Base-by-base conservation (phyloP, 257 asterid species). In the Penstemon newberryi region DNA sequence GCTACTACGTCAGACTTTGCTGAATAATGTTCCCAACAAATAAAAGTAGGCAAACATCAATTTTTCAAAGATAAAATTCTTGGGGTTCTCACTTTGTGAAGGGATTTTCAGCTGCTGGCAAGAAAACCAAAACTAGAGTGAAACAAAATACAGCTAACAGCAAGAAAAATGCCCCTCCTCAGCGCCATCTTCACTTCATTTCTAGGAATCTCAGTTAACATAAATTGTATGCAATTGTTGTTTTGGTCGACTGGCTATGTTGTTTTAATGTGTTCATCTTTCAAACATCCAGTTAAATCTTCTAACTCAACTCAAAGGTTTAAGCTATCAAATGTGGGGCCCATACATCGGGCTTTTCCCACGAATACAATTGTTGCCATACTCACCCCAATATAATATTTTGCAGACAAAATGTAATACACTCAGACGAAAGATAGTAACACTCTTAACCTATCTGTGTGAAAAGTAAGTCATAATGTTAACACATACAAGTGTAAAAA, bases 81-180 rank as follows among this genome's bases (percentile, higher is more conserved):
- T 91, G 98, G 98, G 91, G 95, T 56, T 85, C 96, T 40, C 84
- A 91, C 33, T 77, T 89, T 40, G 98, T 87, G 66, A 92, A 85
- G 75, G 96, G 96, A 2, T 84, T 92, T 54, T 84, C 96, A 10
- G 95, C 85, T 62, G 77, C 87, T 50, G 96, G 89, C 5, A 92
- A 75, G 85, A 92, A 87, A 76, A 67, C 87, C 64, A 92, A 87
- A 65, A 77, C 83, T 6, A 74, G 83, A 65, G 81, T 81, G 56
- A 47, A 77, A 65, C 91, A 84, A 4, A 70, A 78, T 69, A 69
- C 87, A 39, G 79, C 81, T 50, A 88, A 83, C 51, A 71, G 76
- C 73, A 89, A 83, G 78, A 88, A 84, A 84, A 67, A 51, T 70
- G 47, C 90, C 86, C 4, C 78, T 80, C 67, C 56, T 72, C 61